Percentiles rank a stretch among this genome's conserved stretches.
Evolutionary conservation across 2,329 filamentous ascomycete species (phyloP).

Genomic region (Apiospora koreana): DNA sequence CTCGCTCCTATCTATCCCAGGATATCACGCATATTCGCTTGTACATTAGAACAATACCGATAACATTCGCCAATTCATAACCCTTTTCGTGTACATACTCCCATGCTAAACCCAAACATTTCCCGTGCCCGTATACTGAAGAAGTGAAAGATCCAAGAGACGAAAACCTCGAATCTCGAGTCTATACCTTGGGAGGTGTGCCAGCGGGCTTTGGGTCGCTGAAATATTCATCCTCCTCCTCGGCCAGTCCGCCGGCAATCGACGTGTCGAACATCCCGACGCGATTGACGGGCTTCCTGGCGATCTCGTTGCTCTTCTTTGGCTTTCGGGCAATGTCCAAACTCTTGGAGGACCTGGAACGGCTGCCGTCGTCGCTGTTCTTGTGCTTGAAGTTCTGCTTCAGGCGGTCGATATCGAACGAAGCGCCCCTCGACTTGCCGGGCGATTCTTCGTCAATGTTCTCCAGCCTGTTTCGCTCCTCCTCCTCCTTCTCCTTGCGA

Average conservation of each 20-base stretch:
- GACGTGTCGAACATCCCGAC: conserved; percentile 10
- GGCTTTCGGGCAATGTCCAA: background rate
- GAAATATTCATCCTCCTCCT: background rate
- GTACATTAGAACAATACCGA: background rate
- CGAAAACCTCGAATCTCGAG: background rate
- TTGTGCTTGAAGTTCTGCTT: conserved; percentile 5
- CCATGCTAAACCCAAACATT: background rate
- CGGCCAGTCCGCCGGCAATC: background rate
- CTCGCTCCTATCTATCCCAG: background rate
- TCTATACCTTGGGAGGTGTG: background rate
- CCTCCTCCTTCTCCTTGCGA: conserved; percentile 15
- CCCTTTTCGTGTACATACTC: background rate
- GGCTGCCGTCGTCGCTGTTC: conserved; percentile 12
- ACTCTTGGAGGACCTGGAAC: background rate
- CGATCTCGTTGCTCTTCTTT: conserved; percentile 4
- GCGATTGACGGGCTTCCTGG: conserved; percentile 14
- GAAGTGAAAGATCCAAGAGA: background rate
- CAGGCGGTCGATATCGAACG: background rate
- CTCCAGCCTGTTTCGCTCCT: conserved; percentile 10
- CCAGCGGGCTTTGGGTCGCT: background rate
- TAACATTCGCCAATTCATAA: background rate
- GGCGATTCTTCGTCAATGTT: conserved; percentile 11
- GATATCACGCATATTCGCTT: background rate
- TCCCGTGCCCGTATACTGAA: background rate
- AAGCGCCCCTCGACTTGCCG: background rate